Conservation (phyloP, 208 protist genomes). For the Crithidia expoeki region DNA sequence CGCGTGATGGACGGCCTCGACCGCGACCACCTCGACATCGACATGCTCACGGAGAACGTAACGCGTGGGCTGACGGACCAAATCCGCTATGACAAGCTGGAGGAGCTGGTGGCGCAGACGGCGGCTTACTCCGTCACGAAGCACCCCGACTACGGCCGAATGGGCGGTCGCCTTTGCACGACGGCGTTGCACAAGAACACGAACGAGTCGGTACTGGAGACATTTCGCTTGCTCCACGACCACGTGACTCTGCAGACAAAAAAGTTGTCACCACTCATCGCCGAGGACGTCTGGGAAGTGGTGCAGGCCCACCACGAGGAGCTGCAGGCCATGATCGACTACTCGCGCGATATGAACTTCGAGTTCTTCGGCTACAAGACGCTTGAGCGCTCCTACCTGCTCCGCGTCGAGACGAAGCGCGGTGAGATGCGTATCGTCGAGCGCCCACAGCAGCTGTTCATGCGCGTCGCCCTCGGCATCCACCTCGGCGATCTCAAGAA, state of each 20-base stretch:
- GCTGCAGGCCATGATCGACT: slow-evolving; percentile 94
- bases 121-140: slow-evolving; percentile 95
- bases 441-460: slow-evolving; percentile 99
- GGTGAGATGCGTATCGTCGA: slow-evolving; percentile 92
- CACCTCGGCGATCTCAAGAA: slow-evolving; percentile 92
- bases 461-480: slow-evolving; percentile 98
- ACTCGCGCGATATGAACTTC: slow-evolving; percentile 96
- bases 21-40: slow-evolving; percentile 61
- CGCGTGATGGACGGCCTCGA: slow-evolving; percentile 56
- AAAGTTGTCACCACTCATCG: slow-evolving; percentile 90
- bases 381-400: slow-evolving; percentile 98
- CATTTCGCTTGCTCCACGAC: slow-evolving; percentile 88
- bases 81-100: slow-evolving; percentile 92
- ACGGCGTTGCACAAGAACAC: slow-evolving; percentile 98
- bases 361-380: slow-evolving; percentile 99
- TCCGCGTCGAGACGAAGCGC: slow-evolving; percentile 87
- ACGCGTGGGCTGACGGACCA: slow-evolving; percentile 82
- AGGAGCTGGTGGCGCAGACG: slow-evolving; percentile 96
- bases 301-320: slow-evolving; percentile 78
- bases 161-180: slow-evolving; percentile 97
- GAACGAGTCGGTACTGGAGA: slow-evolving; percentile 84
- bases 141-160: slow-evolving; percentile 98
- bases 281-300: slow-evolving; percentile 92
- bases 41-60: slow-evolving; percentile 89
- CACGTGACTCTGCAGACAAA: slow-evolving; percentile 90